Evolutionary conservation across 805 yeast species (phyloP), one percentile per base, ranked within the genome.

Genomic region (Kregervanrija fluxuum): DNA sequence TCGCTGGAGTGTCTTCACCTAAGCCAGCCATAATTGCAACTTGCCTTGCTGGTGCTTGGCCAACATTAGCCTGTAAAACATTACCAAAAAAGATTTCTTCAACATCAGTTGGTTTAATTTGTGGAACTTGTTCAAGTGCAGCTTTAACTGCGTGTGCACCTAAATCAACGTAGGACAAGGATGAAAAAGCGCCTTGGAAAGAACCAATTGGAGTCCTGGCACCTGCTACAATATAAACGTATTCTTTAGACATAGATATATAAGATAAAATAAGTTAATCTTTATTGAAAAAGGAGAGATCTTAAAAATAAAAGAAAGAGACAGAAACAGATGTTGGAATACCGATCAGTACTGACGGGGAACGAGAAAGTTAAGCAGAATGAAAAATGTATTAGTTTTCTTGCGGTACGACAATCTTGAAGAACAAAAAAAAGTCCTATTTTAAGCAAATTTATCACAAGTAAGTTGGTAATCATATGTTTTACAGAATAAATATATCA

Each of bases 41-140:
- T 70, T 91, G 99, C 69, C 98, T 83, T 33, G 99, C 99, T 38
- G 99, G 98, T 47, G 91, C 89, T 70, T 91, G 99, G 50, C 99
- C 98, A 48, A 86, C 82, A 59, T 87, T 87, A 51, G 97, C 98
- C 60, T 85, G 86, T 59, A 88, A 68, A 41, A 89, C 99, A 59
- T 88, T 85, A 59, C 99, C 99, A 64, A 89, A 89, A 59, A 85
- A 75, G 61, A 91, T 80, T 67, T 91, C 98, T 52, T 90, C 95
- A 45, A 86, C 93, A 52, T 75, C 80, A 36, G 75, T 74, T 40
- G 95, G 80, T 55, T 83, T 74, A 67, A 90, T 75, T 63, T 80
- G 77, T 45, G 95, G 95, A 37, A 85, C 90, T 58, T 85, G 82
- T 46, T 70, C 88, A 50, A 90, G 68, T 11, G 95, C 96, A 47